A percentile compares a stretch with the other conserved stretches of the same genome.
phyloP scores from a whole-genome alignment of 1,284 basidiomycete species.

The Fistulina hepatica region DNA sequence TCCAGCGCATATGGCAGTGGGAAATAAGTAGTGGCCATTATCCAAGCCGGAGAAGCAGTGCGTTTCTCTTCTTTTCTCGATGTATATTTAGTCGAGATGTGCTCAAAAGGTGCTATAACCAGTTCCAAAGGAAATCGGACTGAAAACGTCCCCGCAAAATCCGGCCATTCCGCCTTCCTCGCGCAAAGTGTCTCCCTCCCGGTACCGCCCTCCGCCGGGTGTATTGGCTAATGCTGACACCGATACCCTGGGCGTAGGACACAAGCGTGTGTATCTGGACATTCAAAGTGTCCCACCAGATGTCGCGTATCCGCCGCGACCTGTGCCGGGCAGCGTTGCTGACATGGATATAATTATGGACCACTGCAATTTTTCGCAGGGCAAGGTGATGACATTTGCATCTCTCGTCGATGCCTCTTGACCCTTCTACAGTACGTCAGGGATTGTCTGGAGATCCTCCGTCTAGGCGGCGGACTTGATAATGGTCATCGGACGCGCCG shows the following conservation, averaged over 20 bases:
- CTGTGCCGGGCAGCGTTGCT: constrained; percentile 66
- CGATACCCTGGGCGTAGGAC: constrained; percentile 50
- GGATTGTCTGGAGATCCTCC: constrained; percentile 69
- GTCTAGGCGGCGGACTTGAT: constrained; percentile 61
- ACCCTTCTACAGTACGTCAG: constrained; percentile 48
- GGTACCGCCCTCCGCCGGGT: constrained; percentile 30
- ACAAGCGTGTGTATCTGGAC: constrained; percentile 68
- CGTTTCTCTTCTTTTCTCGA: constrained; percentile 21
- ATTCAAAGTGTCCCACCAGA: constrained; percentile 45
- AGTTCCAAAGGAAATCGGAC: constrained; percentile 48
- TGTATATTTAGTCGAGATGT: constrained; percentile 1
- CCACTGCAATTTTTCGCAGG: constrained; percentile 75
- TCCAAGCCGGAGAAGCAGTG: constrained; percentile 47
- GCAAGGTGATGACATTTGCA: constrained; percentile 44
- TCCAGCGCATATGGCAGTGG: constrained; percentile 70
- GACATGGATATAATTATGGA: constrained; percentile 84
- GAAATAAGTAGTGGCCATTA: constrained; percentile 67
- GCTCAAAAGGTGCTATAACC: constrained; percentile 7
- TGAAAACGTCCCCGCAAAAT: constrained; percentile 38
- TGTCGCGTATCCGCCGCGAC: constrained; percentile 71
- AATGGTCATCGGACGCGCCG: constrained; percentile 51
- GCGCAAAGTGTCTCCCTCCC: constrained; percentile 24
- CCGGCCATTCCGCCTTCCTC: constrained; percentile 38
- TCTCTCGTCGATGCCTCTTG: constrained; percentile 2
- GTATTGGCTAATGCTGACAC: constrained; percentile 35